Evolutionary conservation across 2,329 filamentous ascomycete genomes (phyloP).

Genomic region (Tothia fuscella): DNA sequence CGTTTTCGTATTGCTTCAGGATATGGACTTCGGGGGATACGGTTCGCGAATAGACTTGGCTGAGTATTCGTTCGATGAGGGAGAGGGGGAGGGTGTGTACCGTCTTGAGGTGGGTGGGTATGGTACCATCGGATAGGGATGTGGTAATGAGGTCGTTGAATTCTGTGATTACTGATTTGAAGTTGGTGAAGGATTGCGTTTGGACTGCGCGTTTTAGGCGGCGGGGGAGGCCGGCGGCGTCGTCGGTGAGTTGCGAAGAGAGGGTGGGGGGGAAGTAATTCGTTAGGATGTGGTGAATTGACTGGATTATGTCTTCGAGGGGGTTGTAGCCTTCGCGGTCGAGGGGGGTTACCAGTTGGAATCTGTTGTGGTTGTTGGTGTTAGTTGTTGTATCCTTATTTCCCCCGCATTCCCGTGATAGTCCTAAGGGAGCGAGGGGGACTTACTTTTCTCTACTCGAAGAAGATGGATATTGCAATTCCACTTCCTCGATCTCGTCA

Average conservation of each 20-base stretch:
- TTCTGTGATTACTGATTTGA: constrained; percentile 57
- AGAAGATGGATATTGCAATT: constrained; percentile 1
- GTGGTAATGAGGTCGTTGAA: constrained; percentile 64
- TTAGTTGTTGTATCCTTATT: not conserved
- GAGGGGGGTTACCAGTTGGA: constrained; percentile 64
- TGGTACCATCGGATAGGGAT: constrained; percentile 56
- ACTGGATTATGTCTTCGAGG: constrained; percentile 49
- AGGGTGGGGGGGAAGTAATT: constrained; percentile 61
- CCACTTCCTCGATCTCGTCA: constrained; percentile 1
- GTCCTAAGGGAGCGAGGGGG: not conserved
- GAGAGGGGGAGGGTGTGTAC: constrained; percentile 58
- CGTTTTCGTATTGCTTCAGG: constrained; percentile 75
- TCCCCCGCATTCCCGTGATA: not conserved
- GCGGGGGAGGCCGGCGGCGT: constrained; percentile 61
- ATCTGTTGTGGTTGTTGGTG: constrained; percentile 31
- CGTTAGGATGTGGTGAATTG: constrained; percentile 48
- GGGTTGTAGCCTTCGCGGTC: constrained; percentile 57
- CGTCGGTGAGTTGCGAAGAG: constrained; percentile 55
- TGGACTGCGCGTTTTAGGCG: constrained; percentile 63
- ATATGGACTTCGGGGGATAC: constrained; percentile 81
- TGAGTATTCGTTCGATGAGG: constrained; percentile 63
- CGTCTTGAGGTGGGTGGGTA: constrained; percentile 58
- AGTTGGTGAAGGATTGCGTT: constrained; percentile 54
- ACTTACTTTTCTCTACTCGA: constrained; percentile 2
- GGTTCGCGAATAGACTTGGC: constrained; percentile 81